Base-by-base conservation (phyloP, 495 filamentous ascomycete genomes). In the Aspergillus homomorphus region DNA sequence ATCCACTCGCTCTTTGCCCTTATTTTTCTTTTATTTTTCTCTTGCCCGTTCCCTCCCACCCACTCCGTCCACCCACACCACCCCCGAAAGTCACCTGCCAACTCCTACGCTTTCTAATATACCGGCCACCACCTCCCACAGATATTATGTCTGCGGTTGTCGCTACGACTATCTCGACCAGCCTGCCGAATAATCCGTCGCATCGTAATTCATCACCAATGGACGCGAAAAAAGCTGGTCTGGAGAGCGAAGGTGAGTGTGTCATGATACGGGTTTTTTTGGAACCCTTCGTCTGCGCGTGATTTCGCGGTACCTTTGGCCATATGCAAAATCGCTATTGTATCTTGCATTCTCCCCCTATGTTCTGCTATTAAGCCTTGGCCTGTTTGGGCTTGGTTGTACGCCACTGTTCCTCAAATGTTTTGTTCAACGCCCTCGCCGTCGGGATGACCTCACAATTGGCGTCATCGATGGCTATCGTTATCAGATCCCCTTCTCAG, bases 221-320 rank as follows among this genome's bases (percentile, higher is more conserved):
- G 79, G 80, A 83, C 62, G 74, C 73, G 49, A 81, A 82, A 66
- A 82, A 78, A 61, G 73, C 69, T 54, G 66, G 63, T 18, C 58
- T 75, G 53, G 76, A 79, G 61, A 58, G 66, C 41, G 71, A 82
- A 75, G 77, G 75, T 79, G 48, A 61, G 77, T 76, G 20, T 45
- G 8, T 56, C 45, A 38, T 38, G 12, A 38, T 38, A n/a, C n/a
- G 33, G 33, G 49, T 48, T 28, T 42, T 42, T 24, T n/a, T n/a
- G n/a, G n/a, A n/a, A 45, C n/a, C 55, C 60, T 58, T 54, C 56
- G 55, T 59, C 48, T 24, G 59, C 38, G 52, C 45, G 21, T 19
- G 23, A 41, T 18, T 53, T 23, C 46, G 26, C 54, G 56, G 56
- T 54, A 51, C 54, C 45, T 22, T 28, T 38, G 8, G 33, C 33